Evolutionary conservation across 768 basidiomycete species (phyloP).

Genomic region (Mycena galopus): DNA sequence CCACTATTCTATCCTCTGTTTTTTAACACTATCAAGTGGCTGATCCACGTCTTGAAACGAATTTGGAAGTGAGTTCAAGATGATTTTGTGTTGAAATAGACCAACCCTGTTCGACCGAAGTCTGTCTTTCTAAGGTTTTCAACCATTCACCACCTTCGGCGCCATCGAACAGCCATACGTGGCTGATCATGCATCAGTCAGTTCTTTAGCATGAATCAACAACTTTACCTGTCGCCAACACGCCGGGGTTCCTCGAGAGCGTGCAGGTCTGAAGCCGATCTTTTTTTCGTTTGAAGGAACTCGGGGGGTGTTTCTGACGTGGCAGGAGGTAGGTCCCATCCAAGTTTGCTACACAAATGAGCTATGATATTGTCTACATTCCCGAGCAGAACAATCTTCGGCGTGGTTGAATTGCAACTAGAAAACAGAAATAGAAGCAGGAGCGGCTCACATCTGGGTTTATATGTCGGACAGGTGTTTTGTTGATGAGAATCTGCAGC

Average conservation of each 20-base stretch:
- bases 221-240: slow-evolving; percentile 72
- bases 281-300: slow-evolving; percentile 60
- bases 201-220: background rate
- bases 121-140: slow-evolving; percentile 57
- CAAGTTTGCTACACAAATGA: slow-evolving; percentile 75
- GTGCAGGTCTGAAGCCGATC: slow-evolving; percentile 61
- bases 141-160: slow-evolving; percentile 88
- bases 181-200: slow-evolving; percentile 57
- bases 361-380: slow-evolving; percentile 88
- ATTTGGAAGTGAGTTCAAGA: background rate
- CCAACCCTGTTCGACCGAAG: background rate
- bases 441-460: slow-evolving; percentile 82
- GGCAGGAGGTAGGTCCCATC: slow-evolving; percentile 75
- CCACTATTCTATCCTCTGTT: background rate
- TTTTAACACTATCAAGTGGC: background rate
- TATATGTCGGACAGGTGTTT: slow-evolving; percentile 90
- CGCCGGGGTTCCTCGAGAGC: slow-evolving; percentile 61
- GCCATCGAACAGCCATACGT: slow-evolving; percentile 88
- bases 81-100: background rate
- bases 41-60: background rate
- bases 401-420: background rate
- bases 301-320: slow-evolving; percentile 36
- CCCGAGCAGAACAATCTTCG: slow-evolving; percentile 85
- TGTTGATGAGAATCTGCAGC: slow-evolving; percentile 92
- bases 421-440: background rate